phyloP scores from a whole-genome alignment of 371 early-diverging fungal species.

The Haplosporangium sp. region DNA sequence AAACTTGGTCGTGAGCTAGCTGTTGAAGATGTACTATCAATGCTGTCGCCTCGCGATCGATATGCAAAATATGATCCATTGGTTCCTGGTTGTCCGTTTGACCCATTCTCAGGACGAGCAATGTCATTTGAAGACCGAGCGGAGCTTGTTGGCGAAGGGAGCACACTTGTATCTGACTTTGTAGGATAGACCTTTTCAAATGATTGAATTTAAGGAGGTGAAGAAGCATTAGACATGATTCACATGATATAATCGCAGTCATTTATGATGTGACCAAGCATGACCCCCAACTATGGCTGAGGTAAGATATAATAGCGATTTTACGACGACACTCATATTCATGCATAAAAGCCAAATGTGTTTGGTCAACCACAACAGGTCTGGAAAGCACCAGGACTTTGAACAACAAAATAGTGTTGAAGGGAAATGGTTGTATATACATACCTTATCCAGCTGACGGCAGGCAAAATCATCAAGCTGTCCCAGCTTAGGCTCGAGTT shows the following conservation, averaged over 20 bases:
- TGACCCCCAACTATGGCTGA: not conserved
- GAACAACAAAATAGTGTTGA: not conserved
- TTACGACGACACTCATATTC: too few relatives aligned
- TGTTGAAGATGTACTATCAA: slow-evolving; percentile 47
- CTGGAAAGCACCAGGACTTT: too few relatives aligned
- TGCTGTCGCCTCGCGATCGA: slow-evolving; percentile 51
- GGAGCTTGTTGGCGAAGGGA: slow-evolving; percentile 51
- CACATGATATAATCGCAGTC: not conserved
- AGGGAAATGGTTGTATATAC: not conserved
- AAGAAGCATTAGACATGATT: not conserved
- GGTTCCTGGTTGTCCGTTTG: slow-evolving; percentile 10
- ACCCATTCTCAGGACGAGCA: slow-evolving; percentile 22
- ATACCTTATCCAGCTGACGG: slow-evolving; percentile 75
- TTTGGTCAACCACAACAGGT: too few relatives aligned
- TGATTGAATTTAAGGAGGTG: slow-evolving; percentile 8
- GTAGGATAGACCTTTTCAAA: slow-evolving; percentile 43
- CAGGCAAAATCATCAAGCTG: slow-evolving; percentile 83
- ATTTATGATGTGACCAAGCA: not conserved
- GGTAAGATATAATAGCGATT: too few relatives aligned
- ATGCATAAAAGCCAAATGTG: too few relatives aligned
- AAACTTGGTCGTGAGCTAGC: slow-evolving; percentile 48
- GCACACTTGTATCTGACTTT: slow-evolving; percentile 30
- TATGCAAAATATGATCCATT: slow-evolving; percentile 38
- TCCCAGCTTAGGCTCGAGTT: slow-evolving; percentile 66
- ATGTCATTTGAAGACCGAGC: slow-evolving; percentile 48